Conservation (phyloP, 768 basidiomycete species). For the Trichaptum fuscoviolaceum region DNA sequence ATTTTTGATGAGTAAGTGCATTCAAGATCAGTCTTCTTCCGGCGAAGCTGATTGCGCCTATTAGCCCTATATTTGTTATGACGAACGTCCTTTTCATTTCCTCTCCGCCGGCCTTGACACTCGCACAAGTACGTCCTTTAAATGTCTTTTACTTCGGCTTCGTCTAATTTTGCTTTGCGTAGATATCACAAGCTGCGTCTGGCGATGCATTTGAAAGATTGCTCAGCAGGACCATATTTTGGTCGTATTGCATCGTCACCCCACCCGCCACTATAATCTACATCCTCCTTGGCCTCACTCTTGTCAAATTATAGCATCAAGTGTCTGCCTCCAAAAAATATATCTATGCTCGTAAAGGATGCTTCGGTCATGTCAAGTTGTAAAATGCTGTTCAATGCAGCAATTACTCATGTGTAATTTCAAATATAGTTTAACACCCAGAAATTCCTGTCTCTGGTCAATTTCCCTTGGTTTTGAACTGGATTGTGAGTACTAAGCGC, state of each 20-base stretch:
- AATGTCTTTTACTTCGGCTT: not conserved
- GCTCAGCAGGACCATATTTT: conserved; percentile 87
- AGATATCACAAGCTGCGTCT: conserved; percentile 81
- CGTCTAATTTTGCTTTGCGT: conserved; percentile 9
- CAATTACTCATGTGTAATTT: no score
- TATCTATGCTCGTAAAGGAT: no score
- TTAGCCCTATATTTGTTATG: conserved; percentile 81
- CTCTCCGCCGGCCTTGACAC: conserved; percentile 75
- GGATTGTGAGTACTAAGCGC: no score
- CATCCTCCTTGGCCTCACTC: conserved; percentile 67
- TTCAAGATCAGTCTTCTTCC: conserved; percentile 1
- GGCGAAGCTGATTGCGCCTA: conserved; percentile 6
- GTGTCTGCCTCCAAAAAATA: not conserved
- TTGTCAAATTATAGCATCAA: conserved; percentile 43
- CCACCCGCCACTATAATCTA: conserved; percentile 77
- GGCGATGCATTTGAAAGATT: conserved; percentile 90
- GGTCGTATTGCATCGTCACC: conserved; percentile 86
- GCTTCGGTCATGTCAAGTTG: no score
- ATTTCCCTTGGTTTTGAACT: no score
- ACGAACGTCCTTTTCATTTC: conserved; percentile 80
- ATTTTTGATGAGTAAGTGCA: conserved; percentile 72
- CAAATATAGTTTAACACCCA: no score
- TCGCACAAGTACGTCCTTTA: conserved; percentile 41
- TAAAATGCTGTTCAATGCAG: no score
- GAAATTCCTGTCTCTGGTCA: no score